Evolutionary conservation across 2,329 filamentous ascomycete species (phyloP).

Genomic region (Hypoxylon sp.): DNA sequence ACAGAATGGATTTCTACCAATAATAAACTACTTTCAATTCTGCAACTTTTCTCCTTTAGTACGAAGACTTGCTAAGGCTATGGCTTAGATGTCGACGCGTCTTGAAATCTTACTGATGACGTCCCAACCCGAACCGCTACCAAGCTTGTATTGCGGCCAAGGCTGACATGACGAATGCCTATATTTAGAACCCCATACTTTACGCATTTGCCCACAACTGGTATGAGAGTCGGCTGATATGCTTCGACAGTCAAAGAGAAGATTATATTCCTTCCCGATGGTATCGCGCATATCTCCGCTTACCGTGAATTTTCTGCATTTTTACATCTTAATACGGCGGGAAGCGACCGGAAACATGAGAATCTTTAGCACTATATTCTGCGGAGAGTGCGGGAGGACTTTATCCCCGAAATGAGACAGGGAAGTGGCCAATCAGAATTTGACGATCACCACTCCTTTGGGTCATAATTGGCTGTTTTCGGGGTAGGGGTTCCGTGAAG

Average conservation of each 20-base stretch:
- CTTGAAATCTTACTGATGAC: constrained; percentile 6
- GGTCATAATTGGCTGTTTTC: not conserved
- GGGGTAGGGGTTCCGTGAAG: not conserved
- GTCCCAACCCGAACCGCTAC: constrained; percentile 3
- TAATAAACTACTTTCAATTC: constrained; percentile 3
- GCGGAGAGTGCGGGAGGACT: not conserved
- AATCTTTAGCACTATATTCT: not conserved
- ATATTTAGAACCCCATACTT: not conserved
- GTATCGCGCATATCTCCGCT: not conserved
- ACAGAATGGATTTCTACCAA: not conserved
- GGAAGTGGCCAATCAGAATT: not conserved
- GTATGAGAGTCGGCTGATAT: not conserved
- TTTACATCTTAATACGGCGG: not conserved
- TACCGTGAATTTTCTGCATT: not conserved
- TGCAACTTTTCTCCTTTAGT: not conserved
- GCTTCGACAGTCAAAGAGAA: not conserved
- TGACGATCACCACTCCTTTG: not conserved
- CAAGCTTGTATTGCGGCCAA: constrained; percentile 3
- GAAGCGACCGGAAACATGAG: not conserved
- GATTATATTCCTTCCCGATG: not conserved
- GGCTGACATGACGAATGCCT: constrained; percentile 11
- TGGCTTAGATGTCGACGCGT: constrained; percentile 1
- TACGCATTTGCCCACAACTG: constrained; percentile 2
- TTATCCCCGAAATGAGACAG: not conserved
- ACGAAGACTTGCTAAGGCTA: not conserved